These are phyloP conservation scores for Singerocomus rubriflavus DNA, from an alignment of 1,284 basidiomycete genomes.

Conservation along the genomic window DNA sequence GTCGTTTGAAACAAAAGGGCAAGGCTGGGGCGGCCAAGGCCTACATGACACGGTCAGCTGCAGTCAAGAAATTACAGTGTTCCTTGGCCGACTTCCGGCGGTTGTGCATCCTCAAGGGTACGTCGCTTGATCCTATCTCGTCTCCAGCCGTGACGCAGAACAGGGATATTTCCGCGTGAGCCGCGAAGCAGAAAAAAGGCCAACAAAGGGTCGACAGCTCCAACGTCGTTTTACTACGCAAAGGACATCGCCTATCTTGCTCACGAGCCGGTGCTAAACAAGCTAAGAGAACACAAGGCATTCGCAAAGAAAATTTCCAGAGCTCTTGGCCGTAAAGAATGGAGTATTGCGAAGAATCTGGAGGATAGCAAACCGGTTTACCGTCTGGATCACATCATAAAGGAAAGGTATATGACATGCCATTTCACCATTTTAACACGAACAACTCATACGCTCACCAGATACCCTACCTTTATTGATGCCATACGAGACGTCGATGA, in stretches of 20 bases:
- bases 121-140: constrained; percentile 16
- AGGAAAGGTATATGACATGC: constrained; percentile 70
- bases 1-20: constrained; percentile 85
- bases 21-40: constrained; percentile 94
- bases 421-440: not conserved
- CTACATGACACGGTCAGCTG: constrained; percentile 88
- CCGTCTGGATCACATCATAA: constrained; percentile 93
- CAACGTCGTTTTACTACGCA: constrained; percentile 97
- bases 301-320: constrained; percentile 97
- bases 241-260: constrained; percentile 98
- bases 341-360: constrained; percentile 91
- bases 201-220: constrained; percentile 96
- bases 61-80: constrained; percentile 92
- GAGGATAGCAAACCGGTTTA: constrained; percentile 92
- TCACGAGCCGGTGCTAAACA: constrained; percentile 95
- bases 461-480: constrained; percentile 97
- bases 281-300: constrained; percentile 95
- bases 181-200: constrained; percentile 91
- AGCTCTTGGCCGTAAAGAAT: constrained; percentile 92
- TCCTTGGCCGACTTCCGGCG: constrained; percentile 96
- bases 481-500: constrained; percentile 97
- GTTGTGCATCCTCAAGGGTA: constrained; percentile 97
- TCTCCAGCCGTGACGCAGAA: constrained; percentile 11
- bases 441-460: constrained; percentile 32
- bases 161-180: constrained; percentile 97